phyloP scores from a whole-genome alignment of 192 early-diverging fungal species.

The Coemansia sp. region DNA sequence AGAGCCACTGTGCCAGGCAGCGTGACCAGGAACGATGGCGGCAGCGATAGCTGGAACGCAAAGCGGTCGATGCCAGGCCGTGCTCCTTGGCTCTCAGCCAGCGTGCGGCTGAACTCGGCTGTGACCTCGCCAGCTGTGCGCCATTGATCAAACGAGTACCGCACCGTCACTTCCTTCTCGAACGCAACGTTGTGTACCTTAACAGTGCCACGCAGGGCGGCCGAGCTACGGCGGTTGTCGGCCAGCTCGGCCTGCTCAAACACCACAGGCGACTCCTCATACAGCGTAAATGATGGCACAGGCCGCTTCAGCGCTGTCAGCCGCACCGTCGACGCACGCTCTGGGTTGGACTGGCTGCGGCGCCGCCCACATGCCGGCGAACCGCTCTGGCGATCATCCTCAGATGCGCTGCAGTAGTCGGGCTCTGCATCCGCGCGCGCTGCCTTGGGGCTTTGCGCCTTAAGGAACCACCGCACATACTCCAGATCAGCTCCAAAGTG shows the following conservation, averaged over 20 bases:
- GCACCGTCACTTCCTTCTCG: conserved; percentile 74
- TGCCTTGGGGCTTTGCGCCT: conserved; percentile 61
- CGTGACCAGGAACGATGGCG: conserved; percentile 23
- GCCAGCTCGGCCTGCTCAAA: conserved; percentile 58
- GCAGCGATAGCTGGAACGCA: conserved; percentile 62
- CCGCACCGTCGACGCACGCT: conserved; percentile 18
- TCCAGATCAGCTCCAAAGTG: conserved; percentile 68
- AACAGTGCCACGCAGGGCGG: conserved; percentile 61
- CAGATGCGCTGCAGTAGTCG: conserved; percentile 22
- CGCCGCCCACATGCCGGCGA: no score
- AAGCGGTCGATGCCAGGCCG: conserved; percentile 68
- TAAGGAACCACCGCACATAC: conserved; percentile 68
- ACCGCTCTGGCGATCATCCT: conserved; percentile 14
- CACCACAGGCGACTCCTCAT: conserved; percentile 52
- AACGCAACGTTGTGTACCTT: conserved; percentile 85
- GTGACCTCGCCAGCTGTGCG: conserved; percentile 61
- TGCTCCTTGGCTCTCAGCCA: conserved; percentile 42
- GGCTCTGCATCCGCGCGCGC: conserved; percentile 45
- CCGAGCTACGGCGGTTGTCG: conserved; percentile 47
- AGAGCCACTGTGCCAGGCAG: conserved; percentile 57
- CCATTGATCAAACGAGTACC: conserved; percentile 85
- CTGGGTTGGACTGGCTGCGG: conserved; percentile 5
- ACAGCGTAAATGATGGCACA: conserved; percentile 40
- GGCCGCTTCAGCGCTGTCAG: conserved; percentile 44
- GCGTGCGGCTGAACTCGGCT: conserved; percentile 63